phyloP scores from a whole-genome alignment of 2,329 filamentous ascomycete genomes.

The Hymenoscyphus salicellus region DNA sequence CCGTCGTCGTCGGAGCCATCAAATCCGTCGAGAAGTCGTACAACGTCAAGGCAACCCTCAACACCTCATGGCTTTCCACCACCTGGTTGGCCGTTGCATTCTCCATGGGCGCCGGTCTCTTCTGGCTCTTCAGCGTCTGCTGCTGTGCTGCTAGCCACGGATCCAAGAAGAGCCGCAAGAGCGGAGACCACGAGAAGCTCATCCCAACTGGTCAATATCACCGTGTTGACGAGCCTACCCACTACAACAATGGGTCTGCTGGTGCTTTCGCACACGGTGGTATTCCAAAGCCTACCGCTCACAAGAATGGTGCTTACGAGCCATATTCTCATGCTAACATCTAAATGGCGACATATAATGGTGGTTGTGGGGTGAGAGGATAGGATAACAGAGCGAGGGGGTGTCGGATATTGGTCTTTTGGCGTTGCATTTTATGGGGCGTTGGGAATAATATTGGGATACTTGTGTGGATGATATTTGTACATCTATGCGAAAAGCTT shows the following conservation, averaged over 20 bases:
- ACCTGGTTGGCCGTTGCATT: slow-evolving; percentile 81
- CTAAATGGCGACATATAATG: slow-evolving; percentile 36
- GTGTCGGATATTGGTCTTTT: neutral
- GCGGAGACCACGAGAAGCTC: slow-evolving; percentile 33
- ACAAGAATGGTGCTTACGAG: slow-evolving; percentile 55
- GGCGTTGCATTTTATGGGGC: slow-evolving; percentile 1
- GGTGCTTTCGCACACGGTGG: slow-evolving; percentile 43
- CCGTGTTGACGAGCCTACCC: slow-evolving; percentile 43
- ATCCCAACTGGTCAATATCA: slow-evolving; percentile 41
- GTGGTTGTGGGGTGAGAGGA: neutral
- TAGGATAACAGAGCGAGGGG: neutral
- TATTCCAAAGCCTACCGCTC: slow-evolving; percentile 35
- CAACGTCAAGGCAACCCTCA: slow-evolving; percentile 64
- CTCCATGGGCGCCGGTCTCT: slow-evolving; percentile 70
- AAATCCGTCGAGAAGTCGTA: slow-evolving; percentile 67
- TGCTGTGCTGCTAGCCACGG: slow-evolving; percentile 59
- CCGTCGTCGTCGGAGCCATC: slow-evolving; percentile 66
- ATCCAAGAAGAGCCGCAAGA: slow-evolving; percentile 15
- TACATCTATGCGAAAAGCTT: neutral
- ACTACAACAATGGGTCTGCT: slow-evolving; percentile 31
- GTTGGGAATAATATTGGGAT: slow-evolving; percentile 1
- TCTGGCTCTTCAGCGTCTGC: slow-evolving; percentile 91
- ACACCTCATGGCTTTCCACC: slow-evolving; percentile 65
- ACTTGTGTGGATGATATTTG: neutral
- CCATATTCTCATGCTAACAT: slow-evolving; percentile 56